Conservation (phyloP, 1,284 basidiomycete species). For the Porodaedalea pini region DNA sequence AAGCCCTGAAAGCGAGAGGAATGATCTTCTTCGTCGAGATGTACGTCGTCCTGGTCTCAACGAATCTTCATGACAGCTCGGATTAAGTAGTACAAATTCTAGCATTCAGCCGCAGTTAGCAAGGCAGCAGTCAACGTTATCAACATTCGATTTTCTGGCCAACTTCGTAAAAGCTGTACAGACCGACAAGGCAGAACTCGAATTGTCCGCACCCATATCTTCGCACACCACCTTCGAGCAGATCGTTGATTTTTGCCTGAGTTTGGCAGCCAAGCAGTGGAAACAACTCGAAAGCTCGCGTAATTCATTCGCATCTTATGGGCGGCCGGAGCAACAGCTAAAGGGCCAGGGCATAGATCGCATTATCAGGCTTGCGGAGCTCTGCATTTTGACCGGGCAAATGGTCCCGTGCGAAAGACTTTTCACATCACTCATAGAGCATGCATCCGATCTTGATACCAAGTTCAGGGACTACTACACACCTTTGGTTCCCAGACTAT, state of each 20-base stretch:
- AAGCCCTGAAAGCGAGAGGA: slow-evolving; percentile 7
- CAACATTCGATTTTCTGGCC: not conserved
- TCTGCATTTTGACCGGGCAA: not conserved
- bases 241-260: slow-evolving; percentile 1
- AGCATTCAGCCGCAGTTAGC: slow-evolving; percentile 10
- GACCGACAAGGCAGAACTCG: not conserved
- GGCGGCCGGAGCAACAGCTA: not conserved
- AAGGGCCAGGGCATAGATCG: not conserved
- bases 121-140: not conserved
- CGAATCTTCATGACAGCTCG: not conserved
- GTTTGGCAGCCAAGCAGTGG: not conserved
- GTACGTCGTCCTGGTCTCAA: not conserved
- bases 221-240: not conserved
- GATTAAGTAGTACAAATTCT: too few species aligned
- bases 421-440: not conserved
- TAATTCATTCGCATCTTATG: not conserved
- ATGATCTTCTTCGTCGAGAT: slow-evolving; percentile 1
- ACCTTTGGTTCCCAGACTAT: slow-evolving; percentile 5
- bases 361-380: not conserved
- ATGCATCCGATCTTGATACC: not conserved
- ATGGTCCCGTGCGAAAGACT: not conserved
- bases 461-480: slow-evolving; percentile 5
- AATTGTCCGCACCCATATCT: not conserved
- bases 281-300: not conserved
- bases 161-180: not conserved